phyloP scores from a whole-genome alignment of 2,329 filamentous ascomycete species.

The Alternaria metachromatica region DNA sequence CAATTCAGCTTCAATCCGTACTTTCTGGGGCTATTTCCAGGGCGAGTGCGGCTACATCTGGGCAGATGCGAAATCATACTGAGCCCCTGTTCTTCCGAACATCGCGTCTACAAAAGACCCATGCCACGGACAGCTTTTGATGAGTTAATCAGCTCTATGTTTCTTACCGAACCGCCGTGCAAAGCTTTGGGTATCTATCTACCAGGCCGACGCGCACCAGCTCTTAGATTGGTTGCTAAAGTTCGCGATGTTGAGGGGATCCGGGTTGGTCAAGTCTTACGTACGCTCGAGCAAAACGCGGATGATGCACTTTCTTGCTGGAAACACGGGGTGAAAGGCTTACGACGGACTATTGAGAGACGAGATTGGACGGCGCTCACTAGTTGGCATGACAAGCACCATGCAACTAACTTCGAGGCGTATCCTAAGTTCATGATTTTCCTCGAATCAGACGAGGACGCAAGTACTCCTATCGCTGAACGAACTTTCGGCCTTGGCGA shows the following conservation, averaged over 20 bases:
- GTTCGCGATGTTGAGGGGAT: not conserved
- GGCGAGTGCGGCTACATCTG: not conserved
- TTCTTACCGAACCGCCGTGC: not conserved
- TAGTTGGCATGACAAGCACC: not conserved
- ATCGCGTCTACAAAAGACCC: not conserved
- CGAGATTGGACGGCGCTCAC: not conserved
- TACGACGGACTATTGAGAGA: not conserved
- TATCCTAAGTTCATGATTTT: not conserved
- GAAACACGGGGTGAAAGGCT: not conserved
- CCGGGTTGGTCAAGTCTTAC: not conserved
- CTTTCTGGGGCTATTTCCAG: not conserved
- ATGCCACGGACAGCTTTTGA: not conserved
- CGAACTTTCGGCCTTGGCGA: not conserved
- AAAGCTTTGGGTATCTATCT: not conserved
- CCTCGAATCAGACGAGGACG: not conserved
- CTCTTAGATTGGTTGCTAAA: not conserved
- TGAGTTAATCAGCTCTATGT: not conserved
- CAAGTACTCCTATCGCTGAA: not conserved
- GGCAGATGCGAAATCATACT: not conserved
- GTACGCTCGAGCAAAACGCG: not conserved
- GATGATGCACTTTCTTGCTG: not conserved
- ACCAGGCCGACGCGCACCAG: not conserved
- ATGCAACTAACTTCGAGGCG: not conserved
- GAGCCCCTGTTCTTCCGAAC: not conserved
- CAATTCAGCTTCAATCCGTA: not conserved